Evolutionary conservation across 768 basidiomycete genomes (phyloP).

Genomic region (Mycena sanguinolenta): DNA sequence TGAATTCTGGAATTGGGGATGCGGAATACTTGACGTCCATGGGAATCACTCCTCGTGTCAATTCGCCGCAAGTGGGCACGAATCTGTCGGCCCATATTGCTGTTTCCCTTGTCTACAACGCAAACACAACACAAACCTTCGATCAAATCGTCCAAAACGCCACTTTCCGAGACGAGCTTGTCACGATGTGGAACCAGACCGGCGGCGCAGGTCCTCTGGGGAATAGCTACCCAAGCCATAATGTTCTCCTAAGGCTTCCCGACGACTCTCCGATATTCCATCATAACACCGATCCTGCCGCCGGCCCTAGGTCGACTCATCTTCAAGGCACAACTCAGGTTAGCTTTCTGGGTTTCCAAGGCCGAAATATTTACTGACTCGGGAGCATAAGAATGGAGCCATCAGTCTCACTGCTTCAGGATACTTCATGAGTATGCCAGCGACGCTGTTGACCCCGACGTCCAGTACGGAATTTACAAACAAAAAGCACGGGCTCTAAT

Average conservation of each 20-base stretch:
- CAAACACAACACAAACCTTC: constrained; percentile 47
- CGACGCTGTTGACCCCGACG: constrained; percentile 17
- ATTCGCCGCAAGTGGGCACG: constrained; percentile 53
- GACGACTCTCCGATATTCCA: constrained; percentile 32
- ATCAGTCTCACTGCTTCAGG: background rate
- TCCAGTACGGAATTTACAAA: constrained; percentile 4
- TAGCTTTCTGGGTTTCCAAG: background rate
- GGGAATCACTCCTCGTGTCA: constrained; percentile 44
- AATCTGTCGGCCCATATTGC: constrained; percentile 54
- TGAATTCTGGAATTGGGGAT: constrained; percentile 54
- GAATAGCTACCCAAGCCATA: constrained; percentile 34
- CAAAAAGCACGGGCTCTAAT: background rate
- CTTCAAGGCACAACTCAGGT: constrained; percentile 10
- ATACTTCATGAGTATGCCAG: constrained; percentile 8
- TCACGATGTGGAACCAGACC: constrained; percentile 40
- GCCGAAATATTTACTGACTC: background rate
- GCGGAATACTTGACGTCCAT: constrained; percentile 37
- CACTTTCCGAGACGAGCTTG: constrained; percentile 32
- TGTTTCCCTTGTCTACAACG: constrained; percentile 40
- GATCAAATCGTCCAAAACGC: constrained; percentile 37
- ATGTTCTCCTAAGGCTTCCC: constrained; percentile 42
- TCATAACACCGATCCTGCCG: constrained; percentile 42
- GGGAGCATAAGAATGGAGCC: constrained; percentile 2
- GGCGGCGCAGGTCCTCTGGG: constrained; percentile 41
- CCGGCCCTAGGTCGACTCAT: constrained; percentile 41